Percentiles rank a stretch among this genome's conserved stretches.
Evolutionary conservation across 148 eudicot species (phyloP).

Genomic region (Vaccinium myrtillus): DNA sequence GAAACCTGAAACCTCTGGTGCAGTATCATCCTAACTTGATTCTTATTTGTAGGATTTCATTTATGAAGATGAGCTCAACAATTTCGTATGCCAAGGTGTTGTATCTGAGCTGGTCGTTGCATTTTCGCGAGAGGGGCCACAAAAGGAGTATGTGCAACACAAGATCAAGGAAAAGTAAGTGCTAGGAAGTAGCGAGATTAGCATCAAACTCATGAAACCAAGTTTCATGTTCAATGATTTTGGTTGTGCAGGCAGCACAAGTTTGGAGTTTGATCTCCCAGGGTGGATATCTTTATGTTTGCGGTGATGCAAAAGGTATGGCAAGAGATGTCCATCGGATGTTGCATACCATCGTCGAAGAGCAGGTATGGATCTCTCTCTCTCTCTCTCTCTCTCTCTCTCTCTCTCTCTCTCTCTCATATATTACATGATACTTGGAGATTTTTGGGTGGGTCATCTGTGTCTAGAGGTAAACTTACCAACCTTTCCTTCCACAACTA

Average conservation of each 20-base stretch:
- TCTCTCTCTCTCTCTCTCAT: conserved; percentile 5
- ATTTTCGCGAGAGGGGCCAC: conserved; percentile 79
- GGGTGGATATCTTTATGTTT: conserved; percentile 75
- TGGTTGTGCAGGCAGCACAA: conserved; percentile 50
- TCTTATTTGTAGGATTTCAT: conserved; percentile 63
- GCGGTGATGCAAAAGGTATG: conserved; percentile 98
- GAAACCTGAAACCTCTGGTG: not conserved
- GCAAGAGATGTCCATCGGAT: conserved; percentile 87
- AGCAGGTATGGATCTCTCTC: conserved; percentile 51
- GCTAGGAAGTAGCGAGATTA: not conserved
- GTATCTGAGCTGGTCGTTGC: conserved; percentile 74
- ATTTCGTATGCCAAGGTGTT: conserved; percentile 67
- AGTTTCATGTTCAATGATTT: not conserved
- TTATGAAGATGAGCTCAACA: conserved; percentile 72
- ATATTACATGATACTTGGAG: no score
- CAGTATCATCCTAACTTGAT: conserved; percentile 13
- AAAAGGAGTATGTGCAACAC: conserved; percentile 88
- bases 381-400: not conserved
- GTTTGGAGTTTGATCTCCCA: conserved; percentile 68
- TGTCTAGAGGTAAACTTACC: not conserved
- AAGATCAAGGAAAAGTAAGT: conserved; percentile 71
- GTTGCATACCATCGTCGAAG: conserved; percentile 72
- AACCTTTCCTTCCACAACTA: not conserved
- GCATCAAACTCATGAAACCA: conserved; percentile 3
- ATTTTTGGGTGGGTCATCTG: no score